phyloP scores from a whole-genome alignment of 192 early-diverging fungal species.

The Lunasporangiospora selenospora region DNA sequence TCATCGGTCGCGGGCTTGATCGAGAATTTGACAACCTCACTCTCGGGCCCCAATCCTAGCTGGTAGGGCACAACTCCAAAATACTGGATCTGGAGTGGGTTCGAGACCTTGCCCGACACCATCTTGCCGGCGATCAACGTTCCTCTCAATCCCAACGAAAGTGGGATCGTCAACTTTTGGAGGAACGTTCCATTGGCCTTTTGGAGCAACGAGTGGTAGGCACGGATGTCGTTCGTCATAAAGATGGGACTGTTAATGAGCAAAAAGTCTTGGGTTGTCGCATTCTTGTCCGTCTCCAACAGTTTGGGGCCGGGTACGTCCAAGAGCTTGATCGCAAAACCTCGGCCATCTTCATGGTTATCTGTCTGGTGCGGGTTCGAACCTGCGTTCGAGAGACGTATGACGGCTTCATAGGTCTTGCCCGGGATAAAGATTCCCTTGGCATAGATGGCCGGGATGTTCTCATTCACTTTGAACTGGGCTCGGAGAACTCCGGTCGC shows the following conservation, averaged over 20 bases:
- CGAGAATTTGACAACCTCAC: constrained; percentile 34
- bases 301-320: constrained; percentile 13
- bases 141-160: constrained; percentile 22
- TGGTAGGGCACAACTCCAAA: constrained; percentile 26
- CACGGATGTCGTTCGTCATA: constrained; percentile 10
- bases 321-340: constrained; percentile 37
- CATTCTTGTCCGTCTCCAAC: constrained; percentile 26
- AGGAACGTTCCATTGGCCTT: neutral
- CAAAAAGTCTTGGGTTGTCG: constrained; percentile 36
- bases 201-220: neutral
- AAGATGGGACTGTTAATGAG: constrained; percentile 25
- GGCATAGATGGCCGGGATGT: constrained; percentile 17
- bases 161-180: constrained; percentile 12
- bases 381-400: constrained; percentile 25
- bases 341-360: constrained; percentile 9
- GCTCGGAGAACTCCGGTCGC: constrained; percentile 27
- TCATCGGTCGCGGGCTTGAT: constrained; percentile 11
- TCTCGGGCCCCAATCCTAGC: constrained; percentile 15
- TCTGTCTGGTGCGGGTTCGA: constrained; percentile 7
- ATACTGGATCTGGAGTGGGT: constrained; percentile 34
- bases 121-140: neutral
- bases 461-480: constrained; percentile 19
- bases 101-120: constrained; percentile 12
- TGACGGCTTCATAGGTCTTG: constrained; percentile 33
- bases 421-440: constrained; percentile 43